phyloP scores from a whole-genome alignment of 306 rosid species.

The Lithocarpus polystachyus region DNA sequence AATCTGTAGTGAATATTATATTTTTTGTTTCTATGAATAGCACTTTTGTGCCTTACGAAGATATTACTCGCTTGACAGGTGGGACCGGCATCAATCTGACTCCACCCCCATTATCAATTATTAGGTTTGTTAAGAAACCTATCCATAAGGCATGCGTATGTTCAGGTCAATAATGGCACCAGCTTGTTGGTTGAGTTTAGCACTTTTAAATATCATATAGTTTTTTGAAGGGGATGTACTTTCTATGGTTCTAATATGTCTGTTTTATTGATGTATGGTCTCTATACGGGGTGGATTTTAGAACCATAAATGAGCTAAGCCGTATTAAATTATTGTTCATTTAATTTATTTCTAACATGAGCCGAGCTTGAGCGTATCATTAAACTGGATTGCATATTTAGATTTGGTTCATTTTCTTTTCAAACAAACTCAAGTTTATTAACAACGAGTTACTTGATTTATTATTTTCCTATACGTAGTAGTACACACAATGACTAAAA shows the following conservation, averaged over 20 bases:
- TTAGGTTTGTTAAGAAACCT: constrained; percentile 50
- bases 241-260: neutral
- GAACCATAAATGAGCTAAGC: neutral
- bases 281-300: neutral
- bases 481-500: too few relatives aligned
- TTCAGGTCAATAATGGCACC: neutral
- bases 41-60: constrained; percentile 10
- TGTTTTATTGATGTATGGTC: neutral
- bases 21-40: neutral
- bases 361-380: too few relatives aligned
- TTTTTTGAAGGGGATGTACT: neutral
- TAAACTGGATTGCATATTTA: too few relatives aligned
- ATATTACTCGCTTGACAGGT: constrained; percentile 52
- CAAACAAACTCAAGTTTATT: too few relatives aligned
- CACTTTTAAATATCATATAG: neutral
- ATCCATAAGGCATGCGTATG: neutral
- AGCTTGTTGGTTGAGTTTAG: neutral
- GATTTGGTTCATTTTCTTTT: too few relatives aligned
- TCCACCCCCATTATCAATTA: constrained; percentile 86
- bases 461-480: too few relatives aligned
- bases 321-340: too few relatives aligned
- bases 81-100: constrained; percentile 98
- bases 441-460: too few relatives aligned
- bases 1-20: neutral
- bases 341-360: too few relatives aligned